These are phyloP conservation scores for Puccinia coronata DNA, from an alignment of 1,284 basidiomycete genomes.

Conservation along the genomic window DNA sequence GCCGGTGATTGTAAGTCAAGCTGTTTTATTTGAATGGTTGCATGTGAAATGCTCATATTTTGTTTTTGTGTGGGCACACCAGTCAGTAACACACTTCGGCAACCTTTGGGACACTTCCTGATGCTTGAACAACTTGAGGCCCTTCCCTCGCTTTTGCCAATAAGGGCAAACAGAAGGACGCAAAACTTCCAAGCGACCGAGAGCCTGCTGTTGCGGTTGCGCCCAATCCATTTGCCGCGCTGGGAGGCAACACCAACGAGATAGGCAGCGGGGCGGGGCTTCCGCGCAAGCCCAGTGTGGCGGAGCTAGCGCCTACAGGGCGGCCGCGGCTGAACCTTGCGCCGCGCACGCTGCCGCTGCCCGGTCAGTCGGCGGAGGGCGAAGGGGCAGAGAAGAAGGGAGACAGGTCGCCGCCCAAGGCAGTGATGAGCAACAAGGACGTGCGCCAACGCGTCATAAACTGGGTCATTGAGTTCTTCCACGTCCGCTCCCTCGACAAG, in stretches of 20 bases:
- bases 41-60: not conserved
- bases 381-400: constrained; percentile 11
- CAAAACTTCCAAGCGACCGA: constrained; percentile 11
- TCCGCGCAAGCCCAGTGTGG: constrained; percentile 19
- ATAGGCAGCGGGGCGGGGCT: not conserved
- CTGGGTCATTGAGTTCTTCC: constrained; percentile 15
- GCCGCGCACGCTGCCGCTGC: constrained; percentile 40
- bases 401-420: not conserved
- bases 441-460: not conserved
- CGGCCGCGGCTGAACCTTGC: constrained; percentile 43
- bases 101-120: constrained; percentile 45
- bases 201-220: constrained; percentile 40
- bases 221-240: constrained; percentile 45
- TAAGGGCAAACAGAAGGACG: constrained; percentile 45
- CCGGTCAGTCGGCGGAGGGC: not conserved
- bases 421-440: not conserved
- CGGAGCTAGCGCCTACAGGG: constrained; percentile 17
- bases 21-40: too few species aligned
- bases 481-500: constrained; percentile 5
- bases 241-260: constrained; percentile 15
- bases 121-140: constrained; percentile 20
- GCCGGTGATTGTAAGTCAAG: constrained; percentile 42
- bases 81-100: constrained; percentile 49
- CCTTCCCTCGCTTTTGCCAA: constrained; percentile 45
- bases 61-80: not conserved